phyloP scores from a whole-genome alignment of 805 yeast genomes.

The Lipomyces japonicus region DNA sequence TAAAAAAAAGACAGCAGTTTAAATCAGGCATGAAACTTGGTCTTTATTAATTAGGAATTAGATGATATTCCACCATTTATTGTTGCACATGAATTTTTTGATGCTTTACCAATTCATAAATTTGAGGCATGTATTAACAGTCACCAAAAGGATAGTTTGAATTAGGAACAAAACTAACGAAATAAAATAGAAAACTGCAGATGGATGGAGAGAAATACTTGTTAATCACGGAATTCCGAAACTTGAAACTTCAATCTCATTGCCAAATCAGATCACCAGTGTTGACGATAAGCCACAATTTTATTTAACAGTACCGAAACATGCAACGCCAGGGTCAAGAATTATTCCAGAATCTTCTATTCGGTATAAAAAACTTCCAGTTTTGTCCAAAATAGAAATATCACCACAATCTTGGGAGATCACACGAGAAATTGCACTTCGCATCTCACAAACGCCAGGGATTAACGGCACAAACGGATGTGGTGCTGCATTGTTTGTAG shows the following conservation, averaged over 20 bases:
- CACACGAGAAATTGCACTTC: slow-evolving; percentile 49
- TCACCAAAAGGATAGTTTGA: neutral
- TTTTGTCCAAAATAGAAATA: slow-evolving; percentile 61
- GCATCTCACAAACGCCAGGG: slow-evolving; percentile 34
- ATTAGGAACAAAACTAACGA: neutral
- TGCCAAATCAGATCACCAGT: slow-evolving; percentile 32
- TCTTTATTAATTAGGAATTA: slow-evolving; percentile 8
- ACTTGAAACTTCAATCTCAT: slow-evolving; percentile 24
- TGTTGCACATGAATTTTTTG: slow-evolving; percentile 82
- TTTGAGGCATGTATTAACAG: slow-evolving; percentile 45
- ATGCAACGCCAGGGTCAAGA: slow-evolving; percentile 59
- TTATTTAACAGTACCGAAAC: slow-evolving; percentile 54
- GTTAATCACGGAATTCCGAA: slow-evolving; percentile 51
- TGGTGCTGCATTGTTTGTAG: slow-evolving; percentile 72
- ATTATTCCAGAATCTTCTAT: slow-evolving; percentile 48
- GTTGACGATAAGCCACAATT: slow-evolving; percentile 39
- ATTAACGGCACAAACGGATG: slow-evolving; percentile 32
- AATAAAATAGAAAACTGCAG: slow-evolving; percentile 40
- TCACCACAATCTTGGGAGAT: slow-evolving; percentile 69
- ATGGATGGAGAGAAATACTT: slow-evolving; percentile 76
- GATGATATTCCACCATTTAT: slow-evolving; percentile 52
- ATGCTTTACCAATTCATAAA: slow-evolving; percentile 75
- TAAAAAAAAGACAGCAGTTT: neutral
- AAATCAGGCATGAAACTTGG: neutral
- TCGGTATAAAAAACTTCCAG: slow-evolving; percentile 53